Conservation (phyloP, 192 early-diverging fungal genomes). For the Glomus cerebriforme region DNA sequence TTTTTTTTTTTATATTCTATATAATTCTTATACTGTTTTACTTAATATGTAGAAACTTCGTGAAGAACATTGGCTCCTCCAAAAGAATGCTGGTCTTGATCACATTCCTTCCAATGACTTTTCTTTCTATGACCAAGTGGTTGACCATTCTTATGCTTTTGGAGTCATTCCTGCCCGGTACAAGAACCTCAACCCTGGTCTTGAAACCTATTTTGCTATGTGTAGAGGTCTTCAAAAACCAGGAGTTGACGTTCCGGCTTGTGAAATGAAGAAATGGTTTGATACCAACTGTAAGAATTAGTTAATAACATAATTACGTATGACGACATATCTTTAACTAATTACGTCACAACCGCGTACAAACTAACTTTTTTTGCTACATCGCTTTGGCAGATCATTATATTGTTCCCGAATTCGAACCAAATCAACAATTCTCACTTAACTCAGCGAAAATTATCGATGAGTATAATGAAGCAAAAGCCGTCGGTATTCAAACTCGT, state of each 20-base stretch:
- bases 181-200: conserved; percentile 55
- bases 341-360: no score
- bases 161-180: conserved; percentile 72
- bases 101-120: conserved; percentile 94
- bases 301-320: no score
- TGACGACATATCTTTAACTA: no score
- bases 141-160: conserved; percentile 66
- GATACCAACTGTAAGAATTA: conserved; percentile 98
- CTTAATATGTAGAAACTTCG: conserved; percentile 52
- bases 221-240: conserved; percentile 87
- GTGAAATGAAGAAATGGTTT: conserved; percentile 99
- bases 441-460: conserved; percentile 69
- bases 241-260: conserved; percentile 85
- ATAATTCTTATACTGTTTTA: not conserved
- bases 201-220: conserved; percentile 96
- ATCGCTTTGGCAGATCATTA: conserved; percentile 42
- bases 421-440: conserved; percentile 74
- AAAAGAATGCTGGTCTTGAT: conserved; percentile 65
- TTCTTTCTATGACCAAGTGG: conserved; percentile 93
- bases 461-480: conserved; percentile 91
- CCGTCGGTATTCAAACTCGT: conserved; percentile 85
- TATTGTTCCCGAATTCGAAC: conserved; percentile 87
- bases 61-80: conserved; percentile 74
- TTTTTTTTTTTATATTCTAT: not conserved
- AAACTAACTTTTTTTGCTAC: not conserved